Conservation (phyloP, 768 basidiomycete genomes). For the Tricholoma flavovirens region DNA sequence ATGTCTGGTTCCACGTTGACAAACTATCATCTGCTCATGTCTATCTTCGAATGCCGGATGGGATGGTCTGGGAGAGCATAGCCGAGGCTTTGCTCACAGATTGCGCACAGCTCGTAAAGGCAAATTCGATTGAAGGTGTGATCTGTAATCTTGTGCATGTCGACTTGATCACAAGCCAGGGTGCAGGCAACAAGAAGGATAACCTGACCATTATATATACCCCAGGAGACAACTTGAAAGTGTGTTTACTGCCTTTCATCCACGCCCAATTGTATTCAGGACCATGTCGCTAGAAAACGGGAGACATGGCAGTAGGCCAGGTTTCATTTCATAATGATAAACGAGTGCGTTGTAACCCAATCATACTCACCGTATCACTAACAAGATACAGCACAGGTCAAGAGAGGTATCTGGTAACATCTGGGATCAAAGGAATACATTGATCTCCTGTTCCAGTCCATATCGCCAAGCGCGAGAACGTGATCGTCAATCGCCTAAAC, state of each 20-base stretch:
- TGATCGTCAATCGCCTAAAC: constrained; percentile 86
- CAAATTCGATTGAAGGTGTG: constrained; percentile 92
- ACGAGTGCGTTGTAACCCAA: constrained; percentile 38
- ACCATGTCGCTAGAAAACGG: constrained; percentile 68
- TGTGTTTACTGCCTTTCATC: constrained; percentile 23
- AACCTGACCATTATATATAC: constrained; percentile 93
- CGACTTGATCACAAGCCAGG: constrained; percentile 1
- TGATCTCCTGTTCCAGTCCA: constrained; percentile 46
- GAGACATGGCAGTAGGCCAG: constrained; percentile 95
- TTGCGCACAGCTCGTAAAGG: constrained; percentile 94
- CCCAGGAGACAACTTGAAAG: constrained; percentile 88
- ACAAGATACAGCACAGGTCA: constrained; percentile 47
- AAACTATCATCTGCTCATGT: constrained; percentile 96
- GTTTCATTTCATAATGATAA: constrained; percentile 95
- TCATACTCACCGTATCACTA: neutral
- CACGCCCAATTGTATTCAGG: neutral
- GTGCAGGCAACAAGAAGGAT: constrained; percentile 89
- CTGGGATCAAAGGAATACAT: neutral
- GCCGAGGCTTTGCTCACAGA: constrained; percentile 74
- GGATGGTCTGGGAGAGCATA: constrained; percentile 86
- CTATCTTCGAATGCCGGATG: constrained; percentile 82
- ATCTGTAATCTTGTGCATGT: neutral
- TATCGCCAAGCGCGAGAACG: constrained; percentile 75
- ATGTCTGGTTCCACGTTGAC: constrained; percentile 96
- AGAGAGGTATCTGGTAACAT: constrained; percentile 48